phyloP scores from a whole-genome alignment of 352 stramenopile genomes.

The Pythium pyrilobum region DNA sequence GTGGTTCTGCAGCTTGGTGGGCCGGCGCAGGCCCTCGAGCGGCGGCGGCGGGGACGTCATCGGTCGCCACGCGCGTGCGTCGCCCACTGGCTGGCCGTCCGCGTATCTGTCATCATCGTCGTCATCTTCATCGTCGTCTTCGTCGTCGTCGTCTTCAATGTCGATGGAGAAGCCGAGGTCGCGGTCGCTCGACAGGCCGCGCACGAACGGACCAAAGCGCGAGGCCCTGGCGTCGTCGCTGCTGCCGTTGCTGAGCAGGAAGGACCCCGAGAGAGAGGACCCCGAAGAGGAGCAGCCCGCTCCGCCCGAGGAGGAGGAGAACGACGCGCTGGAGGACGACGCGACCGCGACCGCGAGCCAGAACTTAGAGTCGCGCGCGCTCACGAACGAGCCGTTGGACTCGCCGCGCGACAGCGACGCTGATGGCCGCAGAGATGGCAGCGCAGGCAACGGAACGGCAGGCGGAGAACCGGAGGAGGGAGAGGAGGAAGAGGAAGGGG shows the following conservation, averaged over 20 bases:
- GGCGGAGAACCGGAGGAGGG: neutral
- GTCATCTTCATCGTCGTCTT: neutral
- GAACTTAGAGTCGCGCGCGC: slow-evolving; percentile 60
- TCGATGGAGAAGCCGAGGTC: slow-evolving; percentile 11
- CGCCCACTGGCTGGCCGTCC: neutral
- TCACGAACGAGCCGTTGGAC: slow-evolving; percentile 37
- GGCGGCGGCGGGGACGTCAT: slow-evolving; percentile 20
- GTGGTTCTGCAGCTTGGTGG: slow-evolving; percentile 20
- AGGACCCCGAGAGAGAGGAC: neutral
- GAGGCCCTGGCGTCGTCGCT: neutral
- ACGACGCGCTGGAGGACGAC: slow-evolving; percentile 23
- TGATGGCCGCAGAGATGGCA: neutral
- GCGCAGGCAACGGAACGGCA: neutral
- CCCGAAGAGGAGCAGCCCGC: neutral
- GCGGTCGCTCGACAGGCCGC: neutral
- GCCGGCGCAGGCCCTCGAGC: slow-evolving; percentile 3
- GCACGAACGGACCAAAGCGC: neutral
- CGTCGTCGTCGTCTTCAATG: slow-evolving; percentile 7
- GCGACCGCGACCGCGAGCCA: slow-evolving; percentile 48
- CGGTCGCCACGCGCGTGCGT: neutral
- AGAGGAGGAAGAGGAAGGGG: neutral
- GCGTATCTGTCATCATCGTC: neutral
- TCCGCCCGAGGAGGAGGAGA: slow-evolving; percentile 2
- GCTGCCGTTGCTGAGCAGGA: neutral
- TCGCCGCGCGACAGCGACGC: neutral